These are phyloP conservation scores for Allium cepa DNA, from an alignment of 106 monocot genomes.

Conservation along the genomic window DNA sequence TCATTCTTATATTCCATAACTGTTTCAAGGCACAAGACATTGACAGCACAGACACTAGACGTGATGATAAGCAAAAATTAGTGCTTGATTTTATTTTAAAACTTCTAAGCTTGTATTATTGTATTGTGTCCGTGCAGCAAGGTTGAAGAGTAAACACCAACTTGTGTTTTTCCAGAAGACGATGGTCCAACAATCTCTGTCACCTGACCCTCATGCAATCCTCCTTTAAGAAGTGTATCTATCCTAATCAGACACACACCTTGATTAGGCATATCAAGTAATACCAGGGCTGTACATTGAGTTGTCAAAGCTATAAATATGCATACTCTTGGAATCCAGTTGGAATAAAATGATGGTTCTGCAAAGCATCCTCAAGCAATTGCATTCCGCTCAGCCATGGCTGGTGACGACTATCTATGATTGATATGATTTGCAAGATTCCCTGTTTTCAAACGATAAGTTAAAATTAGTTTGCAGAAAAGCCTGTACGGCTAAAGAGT, in stretches of 20 bases:
- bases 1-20: too few relatives aligned
- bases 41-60: too few relatives aligned
- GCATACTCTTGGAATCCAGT: conserved; percentile 70
- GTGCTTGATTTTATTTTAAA: too few relatives aligned
- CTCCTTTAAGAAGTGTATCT: conserved; percentile 76
- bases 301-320: too few relatives aligned
- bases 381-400: conserved; percentile 62
- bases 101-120: too few relatives aligned
- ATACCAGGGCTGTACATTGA: too few relatives aligned
- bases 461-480: too few relatives aligned
- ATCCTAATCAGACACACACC: conserved; percentile 30
- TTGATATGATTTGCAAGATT: conserved; percentile 13
- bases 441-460: conserved; percentile 18
- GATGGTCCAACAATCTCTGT: conserved; percentile 80
- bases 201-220: conserved; percentile 69
- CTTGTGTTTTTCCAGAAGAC: conserved; percentile 96
- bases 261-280: too few relatives aligned
- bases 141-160: conserved; percentile 16
- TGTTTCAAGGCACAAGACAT: too few relatives aligned
- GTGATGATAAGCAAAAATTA: too few relatives aligned
- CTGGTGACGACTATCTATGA: conserved; percentile 22
- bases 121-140: too few relatives aligned
- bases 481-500: too few relatives aligned
- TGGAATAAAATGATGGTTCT: conserved; percentile 59
- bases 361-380: conserved; percentile 41